Base-by-base conservation (phyloP, 2,329 filamentous ascomycete genomes). In the Fusarium denticulatum region DNA sequence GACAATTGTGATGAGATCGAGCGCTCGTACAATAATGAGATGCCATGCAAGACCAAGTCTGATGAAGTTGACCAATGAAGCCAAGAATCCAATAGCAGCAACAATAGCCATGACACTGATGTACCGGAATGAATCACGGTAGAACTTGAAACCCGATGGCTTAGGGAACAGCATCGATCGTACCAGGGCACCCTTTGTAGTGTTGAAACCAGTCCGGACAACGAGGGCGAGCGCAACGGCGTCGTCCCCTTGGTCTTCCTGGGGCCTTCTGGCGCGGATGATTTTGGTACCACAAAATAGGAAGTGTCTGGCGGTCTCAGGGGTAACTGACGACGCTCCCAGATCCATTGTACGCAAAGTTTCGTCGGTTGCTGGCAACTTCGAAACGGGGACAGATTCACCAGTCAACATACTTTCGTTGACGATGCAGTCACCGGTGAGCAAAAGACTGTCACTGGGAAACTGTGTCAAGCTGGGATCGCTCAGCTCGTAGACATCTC, bases 371-470 rank as follows among this genome's bases (percentile, higher is more conserved):
- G 94, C 91, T 3, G 96, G 95, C 5, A 91, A 87, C 82, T 99
- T 99, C 5, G 95, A 97, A 3, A 99, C 96, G 6, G 96, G 97
- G 9, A 99, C 95, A 45, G 96, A 98, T 85, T 99, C 96, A 65
- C 96, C 93, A 43, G 96, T 99, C 40, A 99, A 89, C 96, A 99
- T 99, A 83, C 96, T 98, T 83, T 99, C 96, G 79, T 99, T 99
- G 74, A 99, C 95, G 71, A 99, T 98, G 79, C 95, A 98, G 82
- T 99, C 97, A 45, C 96, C 97, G 59, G 94, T 94, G 1, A 99
- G 87, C 11, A 99, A 85, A 39, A 99, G 85, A 81, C 96, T 97
- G 81, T 99, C 96, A 78, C 94, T 96, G 2, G 96, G 96, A 71
- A 98, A 93, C 76, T 97, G 94, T 7, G 90, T 90, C 32, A 99